Evolutionary conservation across 495 filamentous ascomycete genomes (phyloP).

Genomic region (Xylaria cubensis): DNA sequence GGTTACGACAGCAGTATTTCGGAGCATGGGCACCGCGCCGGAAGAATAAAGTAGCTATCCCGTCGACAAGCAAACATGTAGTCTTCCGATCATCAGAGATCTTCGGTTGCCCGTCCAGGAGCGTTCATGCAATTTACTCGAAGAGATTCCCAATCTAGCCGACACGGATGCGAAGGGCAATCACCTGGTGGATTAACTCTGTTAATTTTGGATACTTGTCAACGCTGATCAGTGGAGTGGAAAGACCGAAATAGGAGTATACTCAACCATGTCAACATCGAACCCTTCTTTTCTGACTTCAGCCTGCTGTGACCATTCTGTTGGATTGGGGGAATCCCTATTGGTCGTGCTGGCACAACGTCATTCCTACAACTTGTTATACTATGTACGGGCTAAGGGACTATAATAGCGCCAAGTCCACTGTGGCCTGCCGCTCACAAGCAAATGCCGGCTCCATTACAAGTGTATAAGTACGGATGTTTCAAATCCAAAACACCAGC

Average conservation of each 20-base stretch:
- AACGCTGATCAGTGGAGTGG: conserved; percentile 17
- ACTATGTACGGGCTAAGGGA: neutral
- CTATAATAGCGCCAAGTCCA: neutral
- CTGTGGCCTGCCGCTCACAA: conserved; percentile 13
- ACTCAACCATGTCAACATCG: no score
- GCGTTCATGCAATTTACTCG: neutral
- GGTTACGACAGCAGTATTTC: conserved; percentile 23
- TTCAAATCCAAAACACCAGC: conserved; percentile 27
- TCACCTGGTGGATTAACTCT: conserved; percentile 11
- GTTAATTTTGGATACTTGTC: neutral
- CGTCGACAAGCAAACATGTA: conserved; percentile 7
- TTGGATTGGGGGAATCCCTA: neutral
- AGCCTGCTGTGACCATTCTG: neutral
- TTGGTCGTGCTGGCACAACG: neutral
- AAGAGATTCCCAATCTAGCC: neutral
- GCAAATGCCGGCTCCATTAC: conserved; percentile 9
- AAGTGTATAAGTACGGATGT: conserved; percentile 14
- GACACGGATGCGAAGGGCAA: neutral
- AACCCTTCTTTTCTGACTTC: neutral
- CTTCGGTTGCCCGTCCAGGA: conserved; percentile 13
- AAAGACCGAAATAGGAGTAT: conserved; percentile 17
- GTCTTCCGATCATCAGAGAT: neutral
- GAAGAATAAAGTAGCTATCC: conserved; percentile 13
- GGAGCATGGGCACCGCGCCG: conserved; percentile 17
- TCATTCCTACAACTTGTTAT: neutral